These are phyloP conservation scores for Cruciata laevipes DNA, from an alignment of 257 asterid species.

Conservation along the genomic window DNA sequence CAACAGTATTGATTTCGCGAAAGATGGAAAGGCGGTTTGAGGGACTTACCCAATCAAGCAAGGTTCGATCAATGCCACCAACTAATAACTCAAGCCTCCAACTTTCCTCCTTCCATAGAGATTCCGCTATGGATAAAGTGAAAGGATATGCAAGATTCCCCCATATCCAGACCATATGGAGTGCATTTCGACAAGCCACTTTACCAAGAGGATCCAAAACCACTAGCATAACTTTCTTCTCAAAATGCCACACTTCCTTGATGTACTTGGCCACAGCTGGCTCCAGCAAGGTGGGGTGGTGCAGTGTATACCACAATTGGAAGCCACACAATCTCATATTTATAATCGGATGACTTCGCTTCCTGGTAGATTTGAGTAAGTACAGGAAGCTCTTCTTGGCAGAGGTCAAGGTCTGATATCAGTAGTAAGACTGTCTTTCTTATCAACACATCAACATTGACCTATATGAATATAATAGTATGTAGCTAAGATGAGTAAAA, in stretches of 20 bases:
- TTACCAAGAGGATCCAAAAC: constrained; percentile 64
- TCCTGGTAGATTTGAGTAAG: constrained; percentile 41
- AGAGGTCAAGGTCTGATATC: constrained; percentile 58
- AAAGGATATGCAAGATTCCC: constrained; percentile 73
- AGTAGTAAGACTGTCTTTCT: constrained; percentile 65
- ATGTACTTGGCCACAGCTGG: constrained; percentile 60
- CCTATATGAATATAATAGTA: constrained; percentile 25
- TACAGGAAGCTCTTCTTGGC: constrained; percentile 47
- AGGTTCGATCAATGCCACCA: constrained; percentile 42
- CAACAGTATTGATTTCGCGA: too few relatives aligned
- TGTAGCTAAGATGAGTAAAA: neutral
- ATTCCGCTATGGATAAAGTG: constrained; percentile 36
- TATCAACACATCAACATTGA: constrained; percentile 41
- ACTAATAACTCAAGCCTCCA: constrained; percentile 65
- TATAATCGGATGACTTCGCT: constrained; percentile 36
- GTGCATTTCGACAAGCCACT: constrained; percentile 50
- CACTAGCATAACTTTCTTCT: constrained; percentile 65
- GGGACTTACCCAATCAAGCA: constrained; percentile 54
- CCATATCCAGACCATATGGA: constrained; percentile 80
- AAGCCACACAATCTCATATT: constrained; percentile 74
- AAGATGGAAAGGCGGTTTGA: too few relatives aligned
- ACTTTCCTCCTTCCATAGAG: constrained; percentile 47
- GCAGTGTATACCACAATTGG: constrained; percentile 72
- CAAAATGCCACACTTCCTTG: constrained; percentile 54
- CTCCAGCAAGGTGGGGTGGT: constrained; percentile 50